These are phyloP conservation scores for Cytospora mali DNA, from an alignment of 2,329 filamentous ascomycete genomes.

Conservation along the genomic window DNA sequence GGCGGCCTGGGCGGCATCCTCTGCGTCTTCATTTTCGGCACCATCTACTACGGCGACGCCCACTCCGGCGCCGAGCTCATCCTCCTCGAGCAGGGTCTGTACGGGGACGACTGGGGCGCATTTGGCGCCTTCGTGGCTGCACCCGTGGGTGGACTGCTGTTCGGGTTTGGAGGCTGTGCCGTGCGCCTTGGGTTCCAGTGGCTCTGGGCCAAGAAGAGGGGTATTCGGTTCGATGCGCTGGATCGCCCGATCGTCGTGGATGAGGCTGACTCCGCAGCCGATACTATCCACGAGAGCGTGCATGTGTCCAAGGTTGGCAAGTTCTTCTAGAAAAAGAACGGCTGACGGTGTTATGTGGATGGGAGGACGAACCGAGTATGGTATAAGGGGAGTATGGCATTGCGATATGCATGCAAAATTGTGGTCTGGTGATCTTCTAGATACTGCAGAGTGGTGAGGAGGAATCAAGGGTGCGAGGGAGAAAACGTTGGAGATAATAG, in stretches of 20 bases:
- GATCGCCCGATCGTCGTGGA: constrained; percentile 52
- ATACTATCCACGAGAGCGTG: constrained; percentile 35
- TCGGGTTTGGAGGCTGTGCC: constrained; percentile 65
- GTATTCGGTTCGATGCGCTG: constrained; percentile 66
- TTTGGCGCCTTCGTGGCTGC: constrained; percentile 84
- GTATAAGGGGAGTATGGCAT: not conserved
- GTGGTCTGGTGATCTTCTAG: not conserved
- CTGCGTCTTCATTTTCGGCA: constrained; percentile 79
- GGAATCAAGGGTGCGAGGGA: not conserved
- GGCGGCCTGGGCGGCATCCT: constrained; percentile 78
- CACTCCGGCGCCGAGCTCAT: constrained; percentile 67
- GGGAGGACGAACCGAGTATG: not conserved
- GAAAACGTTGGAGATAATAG: not conserved
- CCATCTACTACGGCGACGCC: constrained; percentile 74
- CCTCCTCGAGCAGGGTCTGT: constrained; percentile 72
- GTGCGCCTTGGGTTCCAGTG: constrained; percentile 64
- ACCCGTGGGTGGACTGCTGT: constrained; percentile 73
- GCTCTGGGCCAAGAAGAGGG: constrained; percentile 57
- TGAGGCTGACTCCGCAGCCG: constrained; percentile 15
- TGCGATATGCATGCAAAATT: not conserved
- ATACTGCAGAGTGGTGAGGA: not conserved
- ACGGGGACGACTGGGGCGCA: constrained; percentile 76
- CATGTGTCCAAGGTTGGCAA: constrained; percentile 49
- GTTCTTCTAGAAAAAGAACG: constrained; percentile 49
- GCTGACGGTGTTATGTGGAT: not conserved